A percentile compares a stretch with the other conserved stretches of the same genome.
phyloP scores from a whole-genome alignment of 2,329 filamentous ascomycete genomes.

The Colletotrichum caudatum region DNA sequence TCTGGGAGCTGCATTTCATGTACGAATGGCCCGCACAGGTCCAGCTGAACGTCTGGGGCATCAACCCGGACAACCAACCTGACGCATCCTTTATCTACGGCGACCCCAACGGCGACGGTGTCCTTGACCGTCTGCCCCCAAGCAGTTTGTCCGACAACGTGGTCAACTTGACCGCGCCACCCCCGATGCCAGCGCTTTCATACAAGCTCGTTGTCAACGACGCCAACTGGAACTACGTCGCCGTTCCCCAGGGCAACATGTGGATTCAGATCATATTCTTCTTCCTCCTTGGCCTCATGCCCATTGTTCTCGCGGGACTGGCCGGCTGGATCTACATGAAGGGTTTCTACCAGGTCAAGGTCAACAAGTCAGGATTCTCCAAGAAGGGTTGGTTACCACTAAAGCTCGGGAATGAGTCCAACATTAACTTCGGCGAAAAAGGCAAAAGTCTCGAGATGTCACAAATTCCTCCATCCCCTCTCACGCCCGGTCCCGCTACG shows the following conservation, averaged over 20 bases:
- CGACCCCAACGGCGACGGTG: slow-evolving; percentile 71
- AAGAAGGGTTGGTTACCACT: slow-evolving; percentile 47
- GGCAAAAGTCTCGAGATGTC: slow-evolving; percentile 45
- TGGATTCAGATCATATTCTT: slow-evolving; percentile 65
- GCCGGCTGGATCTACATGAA: slow-evolving; percentile 68
- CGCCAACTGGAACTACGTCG: slow-evolving; percentile 61
- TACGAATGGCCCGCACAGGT: slow-evolving; percentile 72
- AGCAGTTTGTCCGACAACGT: slow-evolving; percentile 66
- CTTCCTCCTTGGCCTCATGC: slow-evolving; percentile 64
- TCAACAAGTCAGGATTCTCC: slow-evolving; percentile 59
- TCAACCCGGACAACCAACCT: slow-evolving; percentile 71
- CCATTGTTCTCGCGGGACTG: slow-evolving; percentile 60
- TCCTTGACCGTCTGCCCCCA: slow-evolving; percentile 73
- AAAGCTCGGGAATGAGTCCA: slow-evolving; percentile 48
- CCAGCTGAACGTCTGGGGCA: slow-evolving; percentile 75
- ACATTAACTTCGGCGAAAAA: slow-evolving; percentile 49
- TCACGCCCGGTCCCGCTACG: slow-evolving; percentile 37
- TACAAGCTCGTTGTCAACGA: slow-evolving; percentile 69
- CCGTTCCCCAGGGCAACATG: slow-evolving; percentile 65
- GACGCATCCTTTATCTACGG: slow-evolving; percentile 71
- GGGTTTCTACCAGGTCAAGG: slow-evolving; percentile 65
- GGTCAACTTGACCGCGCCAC: slow-evolving; percentile 69
- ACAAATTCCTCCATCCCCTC: slow-evolving; percentile 35
- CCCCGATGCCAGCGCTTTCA: slow-evolving; percentile 64
- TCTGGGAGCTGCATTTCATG: slow-evolving; percentile 72